These are phyloP conservation scores for Lenzites betulinus DNA, from an alignment of 768 basidiomycete species.

Conservation along the genomic window DNA sequence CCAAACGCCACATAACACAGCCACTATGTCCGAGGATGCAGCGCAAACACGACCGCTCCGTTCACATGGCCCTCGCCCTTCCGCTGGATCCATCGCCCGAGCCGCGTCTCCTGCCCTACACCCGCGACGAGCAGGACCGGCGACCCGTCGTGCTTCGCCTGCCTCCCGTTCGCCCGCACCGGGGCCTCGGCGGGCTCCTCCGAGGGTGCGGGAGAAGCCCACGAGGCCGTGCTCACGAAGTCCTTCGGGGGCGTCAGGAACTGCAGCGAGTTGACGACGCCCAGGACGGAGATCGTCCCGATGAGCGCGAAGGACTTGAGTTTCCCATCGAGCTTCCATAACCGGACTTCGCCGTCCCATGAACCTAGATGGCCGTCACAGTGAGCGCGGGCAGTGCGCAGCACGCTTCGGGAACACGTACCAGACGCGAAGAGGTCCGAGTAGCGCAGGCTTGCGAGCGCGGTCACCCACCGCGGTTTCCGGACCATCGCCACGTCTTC, in stretches of 20 bases:
- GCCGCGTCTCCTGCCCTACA: slow-evolving; percentile 82
- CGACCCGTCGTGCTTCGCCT: slow-evolving; percentile 13
- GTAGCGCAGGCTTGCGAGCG: slow-evolving; percentile 79
- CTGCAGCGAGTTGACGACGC: slow-evolving; percentile 91
- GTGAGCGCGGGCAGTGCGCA: slow-evolving; percentile 3
- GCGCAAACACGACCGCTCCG: slow-evolving; percentile 63
- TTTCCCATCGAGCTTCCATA: slow-evolving; percentile 88
- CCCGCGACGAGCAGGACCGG: slow-evolving; percentile 73
- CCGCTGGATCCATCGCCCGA: slow-evolving; percentile 86
- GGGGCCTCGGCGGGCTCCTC: neutral
- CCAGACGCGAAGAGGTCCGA: slow-evolving; percentile 92
- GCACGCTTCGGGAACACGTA: slow-evolving; percentile 31
- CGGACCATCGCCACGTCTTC: slow-evolving; percentile 70
- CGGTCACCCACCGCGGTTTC: slow-evolving; percentile 90
- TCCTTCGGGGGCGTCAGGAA: slow-evolving; percentile 56
- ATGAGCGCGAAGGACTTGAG: slow-evolving; percentile 74
- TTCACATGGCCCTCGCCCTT: slow-evolving; percentile 75
- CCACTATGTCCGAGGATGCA: slow-evolving; percentile 45
- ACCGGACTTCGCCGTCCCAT: slow-evolving; percentile 85
- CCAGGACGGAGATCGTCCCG: slow-evolving; percentile 65
- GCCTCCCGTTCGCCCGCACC: slow-evolving; percentile 20
- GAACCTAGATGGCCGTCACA: slow-evolving; percentile 60
- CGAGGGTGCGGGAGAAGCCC: slow-evolving; percentile 28
- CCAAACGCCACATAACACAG: slow-evolving; percentile 11
- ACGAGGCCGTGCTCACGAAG: slow-evolving; percentile 45